Evolutionary conservation across 2,329 filamentous ascomycete species (phyloP).

Genomic region (Fusarium falciforme): DNA sequence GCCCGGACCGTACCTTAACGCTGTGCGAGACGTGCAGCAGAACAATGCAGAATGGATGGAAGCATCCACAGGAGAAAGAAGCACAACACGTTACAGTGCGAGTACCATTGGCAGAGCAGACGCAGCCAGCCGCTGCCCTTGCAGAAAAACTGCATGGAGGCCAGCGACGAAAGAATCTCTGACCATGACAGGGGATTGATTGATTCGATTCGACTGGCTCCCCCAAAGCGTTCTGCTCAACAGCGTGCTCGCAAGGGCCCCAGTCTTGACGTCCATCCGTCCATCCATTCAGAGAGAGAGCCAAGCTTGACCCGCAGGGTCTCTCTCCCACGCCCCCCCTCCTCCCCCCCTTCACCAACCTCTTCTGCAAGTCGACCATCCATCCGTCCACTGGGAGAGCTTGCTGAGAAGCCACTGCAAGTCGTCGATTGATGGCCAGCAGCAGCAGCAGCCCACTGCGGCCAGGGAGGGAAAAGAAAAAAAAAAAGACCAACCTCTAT

Average conservation of each 20-base stretch:
- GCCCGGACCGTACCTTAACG: slow-evolving; percentile 12
- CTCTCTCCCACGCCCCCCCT: slow-evolving; percentile 1
- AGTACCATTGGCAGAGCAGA: slow-evolving; percentile 40
- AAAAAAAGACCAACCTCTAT: slow-evolving; percentile 5
- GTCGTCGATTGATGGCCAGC: neutral
- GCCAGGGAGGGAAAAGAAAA: neutral
- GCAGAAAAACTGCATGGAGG: slow-evolving; percentile 34
- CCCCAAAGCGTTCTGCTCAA: slow-evolving; percentile 5
- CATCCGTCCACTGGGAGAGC: slow-evolving; percentile 1
- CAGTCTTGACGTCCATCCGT: slow-evolving; percentile 1
- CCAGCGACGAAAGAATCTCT: slow-evolving; percentile 19
- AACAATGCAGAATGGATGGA: slow-evolving; percentile 22
- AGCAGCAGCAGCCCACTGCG: slow-evolving; percentile 4
- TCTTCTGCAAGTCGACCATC: neutral
- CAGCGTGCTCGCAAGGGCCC: slow-evolving; percentile 20
- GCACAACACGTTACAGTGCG: slow-evolving; percentile 28
- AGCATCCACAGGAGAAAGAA: neutral
- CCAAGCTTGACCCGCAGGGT: slow-evolving; percentile 12
- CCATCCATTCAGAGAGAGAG: neutral
- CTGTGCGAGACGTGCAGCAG: slow-evolving; percentile 30
- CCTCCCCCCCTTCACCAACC: slow-evolving; percentile 7
- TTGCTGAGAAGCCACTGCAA: slow-evolving; percentile 14
- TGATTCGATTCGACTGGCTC: neutral
- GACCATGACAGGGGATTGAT: neutral
- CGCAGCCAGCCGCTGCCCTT: slow-evolving; percentile 44